Base-by-base conservation (phyloP, 2,329 filamentous ascomycete species). In the Polytolypa hystricis region DNA sequence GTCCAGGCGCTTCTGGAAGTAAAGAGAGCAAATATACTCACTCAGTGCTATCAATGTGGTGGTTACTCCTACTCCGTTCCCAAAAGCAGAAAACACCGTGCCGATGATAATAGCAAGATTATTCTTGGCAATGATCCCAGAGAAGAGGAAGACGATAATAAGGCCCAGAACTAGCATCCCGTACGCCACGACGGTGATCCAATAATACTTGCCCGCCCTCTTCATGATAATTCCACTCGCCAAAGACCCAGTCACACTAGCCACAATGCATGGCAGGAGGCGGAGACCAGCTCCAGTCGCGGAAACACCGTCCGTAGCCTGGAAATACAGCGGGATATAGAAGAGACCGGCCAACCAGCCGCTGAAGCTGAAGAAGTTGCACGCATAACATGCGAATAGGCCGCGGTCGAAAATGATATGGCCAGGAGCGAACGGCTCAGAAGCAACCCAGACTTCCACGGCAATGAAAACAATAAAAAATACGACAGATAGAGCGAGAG, bases 291-390 rank as follows among this genome's bases (percentile, higher is more conserved):
- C 73, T 37, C 66, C 56, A 0, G 78, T 77, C 1, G 83, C 78
- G 3, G 69, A 71, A 16, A 77, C 61, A 4, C 73, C 74, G 33
- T 79, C 66, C 1, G 80, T 77, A 4, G 79, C 81, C 57, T 89
- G 84, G 58, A 82, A 84, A 58, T 81, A 84, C 2, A 89, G 64
- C 1, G 83, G 81, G n/a, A 84, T 62, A 58, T 83, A 84, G 63
- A 84, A 89, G 3, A 82, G 45, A 1, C 70, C 60, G 0, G 73
- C 70, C 31, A 77, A 56, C 63, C 66, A 73, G 10, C 71, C 77
- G 1, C 67, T 74, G 36, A 81, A 71, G 35, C 71, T 68, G 55
- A 84, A 85, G 60, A 85, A 83, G 55, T 85, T 85, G 54, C 74
- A 74, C 1, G 77, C 57, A 48, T 81, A 86, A 53, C 73, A 75